Base-by-base conservation (phyloP, 73 alveolate genomes). In the Urostyla sp. region DNA sequence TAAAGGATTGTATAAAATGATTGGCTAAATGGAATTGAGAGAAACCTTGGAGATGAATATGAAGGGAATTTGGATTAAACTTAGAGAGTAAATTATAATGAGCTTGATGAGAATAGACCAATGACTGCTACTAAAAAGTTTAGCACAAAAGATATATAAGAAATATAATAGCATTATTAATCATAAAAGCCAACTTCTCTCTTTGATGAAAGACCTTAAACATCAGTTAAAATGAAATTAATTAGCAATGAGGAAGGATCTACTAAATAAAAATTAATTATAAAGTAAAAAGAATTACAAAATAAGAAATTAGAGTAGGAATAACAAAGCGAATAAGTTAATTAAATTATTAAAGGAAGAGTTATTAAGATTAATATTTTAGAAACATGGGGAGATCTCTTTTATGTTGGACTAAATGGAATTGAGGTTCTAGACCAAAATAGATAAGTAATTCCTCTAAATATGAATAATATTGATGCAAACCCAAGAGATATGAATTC, bases 341-440 rank as follows among this genome's bases (percentile, higher is more conserved):
- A n/a, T 18, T 21, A 36, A 75, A 63, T 40, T 69, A 43, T 73
- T 27, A 59, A 24, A 24, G 92, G 97, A 27, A 49, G 88, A 83
- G 63, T 54, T 7, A 10, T 91, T 5, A 72, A 79, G 55, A 54
- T 91, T 21, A 40, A 55, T 48, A 72, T 91, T n/a, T 37, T 61
- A 0, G 87, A 78, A 45, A 72, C 94, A 31, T 91, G 94, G 95
- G 97, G 92, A 37, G 97, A 91, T 88, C 49, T 80, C 40, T 87
- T 72, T 35, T 91, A 91, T 82, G 92, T 91, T 1, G 97, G 97
- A 2, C 57, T 91, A n/a, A 91, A 92, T 32, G 98, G 98, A 31
- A 15, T 92, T 2, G 95, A 92, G 57, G 85, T 92, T 6, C 78
- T 53, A 51, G 98, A 92, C 52, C 63, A 67, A 28, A 20, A 72